Base-by-base conservation (phyloP, 441 rosid genomes). In the Populus hybrid region DNA sequence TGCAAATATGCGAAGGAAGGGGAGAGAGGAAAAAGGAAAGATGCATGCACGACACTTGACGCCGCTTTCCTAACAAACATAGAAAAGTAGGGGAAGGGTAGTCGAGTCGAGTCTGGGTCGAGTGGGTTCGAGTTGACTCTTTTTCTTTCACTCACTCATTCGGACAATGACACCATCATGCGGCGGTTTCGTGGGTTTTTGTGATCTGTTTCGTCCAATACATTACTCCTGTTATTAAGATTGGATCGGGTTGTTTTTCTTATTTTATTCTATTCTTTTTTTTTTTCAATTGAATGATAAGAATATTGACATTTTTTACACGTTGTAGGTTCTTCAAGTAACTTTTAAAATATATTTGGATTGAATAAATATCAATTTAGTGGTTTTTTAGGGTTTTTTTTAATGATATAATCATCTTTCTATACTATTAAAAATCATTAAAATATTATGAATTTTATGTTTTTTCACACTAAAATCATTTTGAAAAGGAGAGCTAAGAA, bases 11-110 rank as follows among this genome's bases (percentile, higher is more conserved):
- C 57, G 84, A 85, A 85, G 82, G 85, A 74, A 72, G 77, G 80
- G 82, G 85, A 85, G 83, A 85, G 76, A 73, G 76, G 80, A 84
- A 87, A 88, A 84, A 93, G 90, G 81, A 76, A 87, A 90, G 88
- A 89, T 93, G 98, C 98, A 93, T 93, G 96, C 98, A 94, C 95
- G 93, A 90, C 91, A 88, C 91, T 87, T 86, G 84, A 82, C 76
- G 73, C 83, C 90, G 77, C 84, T 24, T 66, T 66, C 57, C 57
- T 46, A 46, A 46, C 57, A 46, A 46, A 14, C 57, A 46, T 46
- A 46, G 57, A 46, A 46, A 16, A 46, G 57, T 46, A 46, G 57
- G 20, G 20, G 57, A 46, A 14, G 57, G 57, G 57, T 46, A 46
- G 20, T 46, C 57, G 57, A 46, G 57, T 46, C 57, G 57, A 46